These are phyloP conservation scores for Cordyceps militaris DNA, from an alignment of 2,329 filamentous ascomycete species.

Conservation along the genomic window DNA sequence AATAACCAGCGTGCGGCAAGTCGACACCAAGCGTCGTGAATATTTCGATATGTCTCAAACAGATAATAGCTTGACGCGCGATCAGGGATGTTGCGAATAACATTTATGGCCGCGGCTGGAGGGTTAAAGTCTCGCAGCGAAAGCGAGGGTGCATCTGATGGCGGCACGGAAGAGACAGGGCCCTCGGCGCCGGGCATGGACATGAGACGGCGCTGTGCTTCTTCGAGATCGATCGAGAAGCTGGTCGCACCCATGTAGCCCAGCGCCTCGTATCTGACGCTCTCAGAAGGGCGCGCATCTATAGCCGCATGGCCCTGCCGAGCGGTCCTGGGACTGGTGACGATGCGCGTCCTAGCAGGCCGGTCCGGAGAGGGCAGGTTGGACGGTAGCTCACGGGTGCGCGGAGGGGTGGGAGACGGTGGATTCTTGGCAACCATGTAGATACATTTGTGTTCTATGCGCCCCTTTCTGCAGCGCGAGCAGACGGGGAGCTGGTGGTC, in stretches of 20 bases:
- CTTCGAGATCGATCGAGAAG: conserved; percentile 20
- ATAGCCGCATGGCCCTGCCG: background rate
- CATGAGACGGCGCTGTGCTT: conserved; percentile 10
- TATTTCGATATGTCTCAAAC: conserved; percentile 15
- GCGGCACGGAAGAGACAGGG: background rate
- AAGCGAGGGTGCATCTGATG: background rate
- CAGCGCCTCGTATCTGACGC: conserved; percentile 10
- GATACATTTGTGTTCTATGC: conserved; percentile 24
- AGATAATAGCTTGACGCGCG: conserved; percentile 11
- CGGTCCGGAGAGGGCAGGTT: background rate
- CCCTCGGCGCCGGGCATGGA: conserved; percentile 8
- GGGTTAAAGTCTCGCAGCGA: background rate
- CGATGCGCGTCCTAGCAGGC: background rate
- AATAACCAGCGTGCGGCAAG: conserved; percentile 13
- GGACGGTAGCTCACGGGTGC: background rate
- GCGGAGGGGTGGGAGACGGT: background rate
- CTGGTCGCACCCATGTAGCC: conserved; percentile 33
- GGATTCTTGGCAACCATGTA: conserved; percentile 20
- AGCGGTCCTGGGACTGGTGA: background rate
- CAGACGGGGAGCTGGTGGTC: conserved; percentile 30
- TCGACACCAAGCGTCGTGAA: conserved; percentile 18
- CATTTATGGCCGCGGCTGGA: conserved; percentile 1
- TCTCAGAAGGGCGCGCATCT: background rate
- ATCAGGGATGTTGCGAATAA: conserved; percentile 12
- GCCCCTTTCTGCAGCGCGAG: conserved; percentile 28